Conservation (phyloP, 305 asterid species). For the Fraxinus angustifolia region DNA sequence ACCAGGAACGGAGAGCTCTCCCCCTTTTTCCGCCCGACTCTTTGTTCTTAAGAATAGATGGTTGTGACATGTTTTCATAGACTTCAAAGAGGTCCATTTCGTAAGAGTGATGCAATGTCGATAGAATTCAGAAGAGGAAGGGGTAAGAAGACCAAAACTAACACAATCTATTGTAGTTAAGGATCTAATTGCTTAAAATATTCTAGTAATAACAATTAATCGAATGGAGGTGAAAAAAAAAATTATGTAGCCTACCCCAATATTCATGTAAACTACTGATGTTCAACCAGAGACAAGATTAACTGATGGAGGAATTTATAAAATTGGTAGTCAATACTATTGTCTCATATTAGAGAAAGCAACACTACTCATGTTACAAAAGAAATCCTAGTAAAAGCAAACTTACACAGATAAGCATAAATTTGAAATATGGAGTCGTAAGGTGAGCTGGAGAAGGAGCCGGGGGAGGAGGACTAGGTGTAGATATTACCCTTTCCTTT, state of each 20-base stretch:
- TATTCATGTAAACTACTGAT: not conserved
- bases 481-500: conserved; percentile 43
- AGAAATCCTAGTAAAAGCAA: conserved; percentile 35
- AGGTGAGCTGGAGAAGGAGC: conserved; percentile 41
- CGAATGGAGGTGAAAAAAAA: not conserved
- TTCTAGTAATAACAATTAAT: too few species aligned
- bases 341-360: not conserved
- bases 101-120: not conserved
- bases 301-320: not conserved
- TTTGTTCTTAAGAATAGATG: not conserved
- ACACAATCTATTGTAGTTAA: not conserved
- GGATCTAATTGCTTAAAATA: not conserved
- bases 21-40: too few species aligned
- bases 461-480: conserved; percentile 28
- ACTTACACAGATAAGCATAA: conserved; percentile 31
- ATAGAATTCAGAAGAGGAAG: not conserved
- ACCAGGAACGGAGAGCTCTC: too few species aligned
- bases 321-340: not conserved
- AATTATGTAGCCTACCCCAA: not conserved
- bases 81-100: not conserved
- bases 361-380: conserved; percentile 17
- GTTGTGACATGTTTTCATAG: not conserved
- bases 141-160: not conserved
- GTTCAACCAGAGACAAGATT: not conserved
- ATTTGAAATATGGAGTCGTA: conserved; percentile 23